These are phyloP conservation scores for Mycena galopus DNA, from an alignment of 768 basidiomycete genomes.

Conservation along the genomic window DNA sequence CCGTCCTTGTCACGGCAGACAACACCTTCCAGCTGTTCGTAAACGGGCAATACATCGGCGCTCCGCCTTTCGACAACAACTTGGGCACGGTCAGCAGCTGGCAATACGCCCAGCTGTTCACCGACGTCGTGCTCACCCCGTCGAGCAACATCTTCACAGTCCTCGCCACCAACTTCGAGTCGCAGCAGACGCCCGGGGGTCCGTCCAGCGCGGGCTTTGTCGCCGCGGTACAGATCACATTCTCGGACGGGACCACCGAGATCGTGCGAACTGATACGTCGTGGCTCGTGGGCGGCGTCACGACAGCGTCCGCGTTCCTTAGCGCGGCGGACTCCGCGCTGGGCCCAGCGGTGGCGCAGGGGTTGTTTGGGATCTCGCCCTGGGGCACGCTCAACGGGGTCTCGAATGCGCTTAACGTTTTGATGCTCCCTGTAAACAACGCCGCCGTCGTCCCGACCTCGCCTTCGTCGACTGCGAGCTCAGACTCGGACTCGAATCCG, in stretches of 20 bases:
- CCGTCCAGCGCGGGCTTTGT: background rate
- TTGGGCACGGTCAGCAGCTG: background rate
- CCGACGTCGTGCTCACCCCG: slow-evolving; percentile 9
- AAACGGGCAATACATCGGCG: slow-evolving; percentile 28
- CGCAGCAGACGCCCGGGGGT: background rate
- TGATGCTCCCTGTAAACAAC: background rate
- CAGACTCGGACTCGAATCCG: too few relatives aligned
- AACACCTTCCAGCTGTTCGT: slow-evolving; percentile 25
- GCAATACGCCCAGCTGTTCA: slow-evolving; percentile 28
- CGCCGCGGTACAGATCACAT: background rate
- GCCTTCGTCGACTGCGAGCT: too few relatives aligned
- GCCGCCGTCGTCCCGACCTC: background rate
- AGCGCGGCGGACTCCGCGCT: background rate
- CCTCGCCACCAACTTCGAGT: slow-evolving; percentile 9
- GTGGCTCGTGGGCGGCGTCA: background rate
- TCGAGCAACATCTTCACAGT: slow-evolving; percentile 24
- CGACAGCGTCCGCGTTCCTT: background rate
- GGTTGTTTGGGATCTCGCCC: background rate
- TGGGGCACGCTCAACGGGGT: background rate
- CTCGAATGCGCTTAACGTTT: background rate
- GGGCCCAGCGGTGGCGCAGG: background rate
- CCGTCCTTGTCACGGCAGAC: slow-evolving; percentile 19
- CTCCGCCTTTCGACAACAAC: slow-evolving; percentile 19
- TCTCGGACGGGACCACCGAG: background rate
- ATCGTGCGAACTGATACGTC: background rate